phyloP scores from a whole-genome alignment of 2,329 filamentous ascomycete species.

The Bipolaris victoriae region DNA sequence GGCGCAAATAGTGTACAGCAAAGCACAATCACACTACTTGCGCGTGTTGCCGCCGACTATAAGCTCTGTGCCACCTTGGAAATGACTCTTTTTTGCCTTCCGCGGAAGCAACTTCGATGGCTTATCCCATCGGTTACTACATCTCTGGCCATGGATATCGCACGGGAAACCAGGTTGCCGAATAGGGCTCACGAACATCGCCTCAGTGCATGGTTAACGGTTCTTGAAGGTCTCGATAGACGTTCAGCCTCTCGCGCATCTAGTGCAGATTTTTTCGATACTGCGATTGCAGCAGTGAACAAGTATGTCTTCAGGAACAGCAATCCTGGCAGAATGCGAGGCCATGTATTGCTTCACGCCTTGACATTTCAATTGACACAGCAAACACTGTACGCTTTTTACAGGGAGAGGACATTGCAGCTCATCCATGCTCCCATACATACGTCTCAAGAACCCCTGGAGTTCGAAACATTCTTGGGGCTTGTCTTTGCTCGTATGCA shows the following conservation, averaged over 20 bases:
- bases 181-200: background rate
- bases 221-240: slow-evolving; percentile 28
- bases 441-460: background rate
- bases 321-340: background rate
- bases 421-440: slow-evolving; percentile 3
- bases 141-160: slow-evolving; percentile 12
- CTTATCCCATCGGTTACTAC: slow-evolving; percentile 17
- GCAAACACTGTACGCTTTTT: background rate
- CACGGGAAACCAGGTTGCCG: background rate
- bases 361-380: slow-evolving; percentile 6
- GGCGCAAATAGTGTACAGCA: background rate
- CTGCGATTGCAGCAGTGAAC: slow-evolving; percentile 4
- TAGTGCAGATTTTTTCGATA: background rate
- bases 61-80: slow-evolving; percentile 8
- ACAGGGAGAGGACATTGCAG: slow-evolving; percentile 6
- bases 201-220: slow-evolving; percentile 26
- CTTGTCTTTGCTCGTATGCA: slow-evolving; percentile 22
- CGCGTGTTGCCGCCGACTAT: slow-evolving; percentile 2
- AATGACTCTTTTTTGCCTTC: slow-evolving; percentile 21
- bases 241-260: background rate
- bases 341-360: slow-evolving; percentile 7
- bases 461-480: slow-evolving; percentile 18
- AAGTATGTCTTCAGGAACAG: slow-evolving; percentile 4
- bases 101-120: slow-evolving; percentile 10
- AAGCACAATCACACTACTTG: background rate